These are phyloP conservation scores for Neonectria punicea DNA, from an alignment of 2,329 filamentous ascomycete genomes.

Conservation along the genomic window DNA sequence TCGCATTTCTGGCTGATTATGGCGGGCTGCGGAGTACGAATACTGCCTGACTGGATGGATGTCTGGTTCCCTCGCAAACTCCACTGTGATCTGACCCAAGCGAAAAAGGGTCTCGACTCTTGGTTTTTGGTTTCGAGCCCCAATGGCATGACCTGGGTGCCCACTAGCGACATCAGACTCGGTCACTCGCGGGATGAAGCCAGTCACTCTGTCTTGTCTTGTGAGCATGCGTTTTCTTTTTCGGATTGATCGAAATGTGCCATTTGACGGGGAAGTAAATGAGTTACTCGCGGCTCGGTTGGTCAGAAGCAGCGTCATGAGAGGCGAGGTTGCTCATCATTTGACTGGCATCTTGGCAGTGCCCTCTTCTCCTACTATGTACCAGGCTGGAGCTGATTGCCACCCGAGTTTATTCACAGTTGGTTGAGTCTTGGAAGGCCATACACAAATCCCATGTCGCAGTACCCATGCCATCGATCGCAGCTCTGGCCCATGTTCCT, in stretches of 20 bases:
- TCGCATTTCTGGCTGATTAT: background rate
- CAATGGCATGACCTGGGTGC: constrained; percentile 6
- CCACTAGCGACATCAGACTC: constrained; percentile 17
- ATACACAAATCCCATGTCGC: background rate
- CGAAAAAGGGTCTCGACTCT: background rate
- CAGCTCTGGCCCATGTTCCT: background rate
- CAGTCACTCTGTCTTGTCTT: background rate
- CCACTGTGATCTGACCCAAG: background rate
- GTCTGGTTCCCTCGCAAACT: background rate
- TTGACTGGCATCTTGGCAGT: background rate
- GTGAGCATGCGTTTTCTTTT: background rate
- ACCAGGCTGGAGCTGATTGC: background rate
- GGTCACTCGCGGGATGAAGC: background rate
- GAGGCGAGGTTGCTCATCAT: background rate
- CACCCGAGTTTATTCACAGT: background rate
- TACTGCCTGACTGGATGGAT: background rate
- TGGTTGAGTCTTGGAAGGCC: background rate
- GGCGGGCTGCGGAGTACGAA: background rate
- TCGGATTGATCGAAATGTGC: background rate
- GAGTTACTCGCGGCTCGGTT: background rate
- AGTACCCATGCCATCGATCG: background rate
- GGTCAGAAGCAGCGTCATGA: background rate
- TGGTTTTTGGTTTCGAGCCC: constrained; percentile 9
- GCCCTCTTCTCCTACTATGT: background rate
- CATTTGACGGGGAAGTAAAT: background rate